A percentile compares a stretch with the other conserved stretches of the same genome.
Evolutionary conservation across 257 asterid species (phyloP).

Genomic region (Solanum paucissectum): DNA sequence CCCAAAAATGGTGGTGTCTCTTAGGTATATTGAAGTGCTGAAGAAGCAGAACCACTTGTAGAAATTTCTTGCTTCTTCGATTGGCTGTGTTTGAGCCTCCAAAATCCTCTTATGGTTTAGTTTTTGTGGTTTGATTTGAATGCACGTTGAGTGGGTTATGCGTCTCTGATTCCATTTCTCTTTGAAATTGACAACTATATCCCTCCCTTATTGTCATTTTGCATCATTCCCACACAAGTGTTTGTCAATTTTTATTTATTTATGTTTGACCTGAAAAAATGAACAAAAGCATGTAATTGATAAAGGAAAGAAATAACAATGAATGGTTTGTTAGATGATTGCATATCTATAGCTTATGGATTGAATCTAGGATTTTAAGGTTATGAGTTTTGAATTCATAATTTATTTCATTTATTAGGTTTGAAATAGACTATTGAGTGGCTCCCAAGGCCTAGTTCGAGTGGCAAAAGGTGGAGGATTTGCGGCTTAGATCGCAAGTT

Average conservation of each 20-base stretch:
- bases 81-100: not conserved
- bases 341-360: not conserved
- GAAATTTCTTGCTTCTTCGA: not conserved
- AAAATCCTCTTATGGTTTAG: not conserved
- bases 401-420: too few species aligned
- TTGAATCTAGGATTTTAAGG: not conserved
- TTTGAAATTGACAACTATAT: not conserved
- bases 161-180: not conserved
- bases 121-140: not conserved
- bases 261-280: not conserved
- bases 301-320: not conserved
- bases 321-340: not conserved
- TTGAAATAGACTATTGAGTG: too few species aligned
- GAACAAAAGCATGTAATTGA: not conserved
- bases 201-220: not conserved
- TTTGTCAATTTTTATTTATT: too few species aligned
- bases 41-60: not conserved
- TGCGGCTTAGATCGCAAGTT: too few species aligned
- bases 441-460: too few species aligned
- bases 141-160: constrained; percentile 1
- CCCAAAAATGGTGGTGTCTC: not conserved
- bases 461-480: too few species aligned
- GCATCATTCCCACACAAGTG: not conserved
- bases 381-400: too few species aligned
- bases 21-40: not conserved